Evolutionary conservation across 768 basidiomycete species (phyloP), one percentile per base, ranked within the genome.

Genomic region (Boletales sp.): DNA sequence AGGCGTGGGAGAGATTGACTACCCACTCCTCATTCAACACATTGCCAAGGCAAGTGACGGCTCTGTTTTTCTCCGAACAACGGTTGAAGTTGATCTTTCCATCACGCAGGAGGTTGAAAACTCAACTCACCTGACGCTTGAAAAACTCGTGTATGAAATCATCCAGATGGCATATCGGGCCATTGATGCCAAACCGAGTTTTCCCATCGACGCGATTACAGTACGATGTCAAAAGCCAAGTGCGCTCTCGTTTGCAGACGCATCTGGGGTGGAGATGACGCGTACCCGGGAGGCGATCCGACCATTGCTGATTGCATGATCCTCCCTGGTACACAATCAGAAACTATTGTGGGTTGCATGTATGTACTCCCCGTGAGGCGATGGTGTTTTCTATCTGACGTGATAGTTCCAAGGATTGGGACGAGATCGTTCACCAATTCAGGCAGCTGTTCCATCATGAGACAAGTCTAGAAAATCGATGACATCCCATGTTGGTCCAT

Each of bases 211-310:
- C 14, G 56, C 66, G 3, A 72, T 84, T 2, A 78, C 77, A 2
- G 78, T 82, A 4, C 70, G 77, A 0, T 74, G 84, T 18, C 78
- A 80, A 50, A 91, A 90, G 56, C 87, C 87, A 0, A 82, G 80
- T 47, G 88, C 88, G 0, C 65, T 90, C 19, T 80, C 82, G 25
- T 86, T 82, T 61, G 86, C 83, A 4, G 68, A 74, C n/a, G 75
- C 76, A 2, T 83, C 87, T 0, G 79, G 77, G 9, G 81, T 90
- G 15, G 71, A 79, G 54, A 80, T 88, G 36, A 82, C 78, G 0
- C 74, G 84, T 32, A 48, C 47, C 5, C 49, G 56, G 31, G 37
- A 45, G 37, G 42, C 28, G 14, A 32, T 46, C 18, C 37, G 44
- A 21, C 37, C 21, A 21, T 21, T 21, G 21, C 21, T 21, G 21